A percentile compares a stretch with the other conserved stretches of the same genome.
Conservation (phyloP, 2,329 filamentous ascomycete genomes). For the Phialophora expanda region DNA sequence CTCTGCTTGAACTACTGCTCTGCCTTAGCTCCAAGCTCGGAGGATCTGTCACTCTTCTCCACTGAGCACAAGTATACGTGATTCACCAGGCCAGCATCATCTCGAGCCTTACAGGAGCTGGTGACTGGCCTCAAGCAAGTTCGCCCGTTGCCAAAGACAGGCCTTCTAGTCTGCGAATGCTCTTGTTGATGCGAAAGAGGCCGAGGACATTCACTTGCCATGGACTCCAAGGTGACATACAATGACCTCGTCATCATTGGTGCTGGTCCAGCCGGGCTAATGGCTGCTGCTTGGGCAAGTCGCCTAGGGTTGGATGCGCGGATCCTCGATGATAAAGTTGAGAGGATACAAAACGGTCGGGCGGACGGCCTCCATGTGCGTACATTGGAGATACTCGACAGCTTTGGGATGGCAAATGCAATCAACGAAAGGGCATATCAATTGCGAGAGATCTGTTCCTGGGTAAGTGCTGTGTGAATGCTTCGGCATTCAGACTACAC, state of each 20-base stretch:
- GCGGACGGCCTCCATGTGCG: conserved; percentile 66
- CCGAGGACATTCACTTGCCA: not conserved
- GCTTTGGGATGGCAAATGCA: conserved; percentile 68
- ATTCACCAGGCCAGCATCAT: not conserved
- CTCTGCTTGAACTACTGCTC: not conserved
- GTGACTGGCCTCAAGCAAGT: not conserved
- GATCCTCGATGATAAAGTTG: conserved; percentile 54
- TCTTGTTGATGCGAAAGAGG: not conserved
- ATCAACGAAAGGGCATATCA: conserved; percentile 70
- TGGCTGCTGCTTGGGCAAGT: conserved; percentile 57
- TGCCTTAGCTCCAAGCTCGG: not conserved
- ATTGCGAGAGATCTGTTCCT: conserved; percentile 67
- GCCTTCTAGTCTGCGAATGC: not conserved
- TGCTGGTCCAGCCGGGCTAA: conserved; percentile 54
- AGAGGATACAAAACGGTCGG: conserved; percentile 47
- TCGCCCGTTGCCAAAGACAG: not conserved
- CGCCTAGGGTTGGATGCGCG: conserved; percentile 55
- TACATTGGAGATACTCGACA: conserved; percentile 73
- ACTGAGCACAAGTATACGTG: not conserved
- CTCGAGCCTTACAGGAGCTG: too few relatives aligned
- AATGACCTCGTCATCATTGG: conserved; percentile 58
- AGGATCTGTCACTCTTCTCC: not conserved
- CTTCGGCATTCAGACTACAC: not conserved
- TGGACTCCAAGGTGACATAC: conserved; percentile 32
- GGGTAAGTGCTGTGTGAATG: conserved; percentile 37